phyloP scores from a whole-genome alignment of 768 basidiomycete species.

The Podaxis carcinomalis region DNA sequence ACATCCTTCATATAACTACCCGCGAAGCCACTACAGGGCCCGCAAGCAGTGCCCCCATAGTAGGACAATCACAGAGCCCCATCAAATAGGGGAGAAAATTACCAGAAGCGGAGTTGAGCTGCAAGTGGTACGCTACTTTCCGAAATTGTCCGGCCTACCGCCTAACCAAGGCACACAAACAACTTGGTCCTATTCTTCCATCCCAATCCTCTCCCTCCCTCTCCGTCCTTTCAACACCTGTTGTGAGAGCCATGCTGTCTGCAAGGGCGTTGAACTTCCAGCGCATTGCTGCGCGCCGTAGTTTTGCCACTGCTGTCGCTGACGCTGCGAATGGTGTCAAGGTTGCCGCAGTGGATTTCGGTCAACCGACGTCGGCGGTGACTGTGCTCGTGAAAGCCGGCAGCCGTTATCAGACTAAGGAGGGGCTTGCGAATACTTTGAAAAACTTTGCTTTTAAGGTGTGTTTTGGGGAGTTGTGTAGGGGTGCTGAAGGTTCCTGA shows the following conservation, averaged over 20 bases:
- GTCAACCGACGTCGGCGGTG: slow-evolving; percentile 79
- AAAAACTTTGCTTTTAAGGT: slow-evolving; percentile 99
- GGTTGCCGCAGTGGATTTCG: slow-evolving; percentile 80
- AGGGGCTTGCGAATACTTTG: slow-evolving; percentile 89
- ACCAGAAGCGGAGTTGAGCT: slow-evolving; percentile 8
- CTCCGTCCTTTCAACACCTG: slow-evolving; percentile 21
- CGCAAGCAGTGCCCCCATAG: no score
- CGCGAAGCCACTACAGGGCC: no score
- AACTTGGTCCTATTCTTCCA: neutral
- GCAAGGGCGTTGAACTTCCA: slow-evolving; percentile 55
- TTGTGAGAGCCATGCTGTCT: slow-evolving; percentile 43
- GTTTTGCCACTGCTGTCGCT: slow-evolving; percentile 76
- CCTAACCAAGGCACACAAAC: slow-evolving; percentile 14
- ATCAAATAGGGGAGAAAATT: slow-evolving; percentile 3
- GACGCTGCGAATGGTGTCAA: slow-evolving; percentile 72
- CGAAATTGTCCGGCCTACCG: slow-evolving; percentile 10
- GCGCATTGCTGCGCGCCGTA: slow-evolving; percentile 50
- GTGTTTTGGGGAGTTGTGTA: slow-evolving; percentile 17
- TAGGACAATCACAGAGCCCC: no score
- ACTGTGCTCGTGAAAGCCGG: slow-evolving; percentile 93
- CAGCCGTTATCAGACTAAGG: slow-evolving; percentile 79
- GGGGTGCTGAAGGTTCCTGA: neutral
- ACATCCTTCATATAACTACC: no score
- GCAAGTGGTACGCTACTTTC: slow-evolving; percentile 4
- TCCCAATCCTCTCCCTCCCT: slow-evolving; percentile 19